Conservation (phyloP, 768 basidiomycete species). For the Gymnopilus dilepis region DNA sequence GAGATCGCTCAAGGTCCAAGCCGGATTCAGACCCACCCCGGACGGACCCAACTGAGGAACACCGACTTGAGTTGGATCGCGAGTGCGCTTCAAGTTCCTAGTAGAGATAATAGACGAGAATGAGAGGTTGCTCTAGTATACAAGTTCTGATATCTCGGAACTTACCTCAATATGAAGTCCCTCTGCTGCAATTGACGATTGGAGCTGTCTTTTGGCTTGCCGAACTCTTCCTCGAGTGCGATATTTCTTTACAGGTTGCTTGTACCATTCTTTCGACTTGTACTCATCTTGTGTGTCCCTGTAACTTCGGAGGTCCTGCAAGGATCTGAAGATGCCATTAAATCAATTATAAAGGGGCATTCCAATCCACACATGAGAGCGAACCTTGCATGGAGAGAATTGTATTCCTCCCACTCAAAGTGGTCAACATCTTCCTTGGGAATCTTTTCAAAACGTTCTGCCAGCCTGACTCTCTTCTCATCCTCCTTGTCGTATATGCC, state of each 20-base stretch:
- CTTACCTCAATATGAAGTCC: background rate
- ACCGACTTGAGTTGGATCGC: background rate
- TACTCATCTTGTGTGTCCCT: background rate
- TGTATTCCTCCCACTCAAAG: background rate
- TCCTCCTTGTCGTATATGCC: background rate
- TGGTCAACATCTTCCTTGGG: background rate
- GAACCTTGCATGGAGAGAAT: background rate
- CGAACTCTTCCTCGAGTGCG: background rate
- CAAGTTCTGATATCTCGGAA: background rate
- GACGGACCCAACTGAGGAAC: background rate
- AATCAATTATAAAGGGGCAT: background rate
- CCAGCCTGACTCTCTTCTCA: background rate
- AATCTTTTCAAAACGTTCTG: background rate
- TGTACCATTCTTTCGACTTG: background rate
- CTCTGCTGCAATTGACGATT: background rate
- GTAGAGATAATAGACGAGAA: too few species aligned
- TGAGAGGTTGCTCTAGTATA: background rate
- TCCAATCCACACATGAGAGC: background rate
- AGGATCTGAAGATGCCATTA: background rate
- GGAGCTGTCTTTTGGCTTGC: background rate
- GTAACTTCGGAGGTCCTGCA: background rate
- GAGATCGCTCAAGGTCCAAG: background rate
- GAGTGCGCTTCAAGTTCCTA: background rate
- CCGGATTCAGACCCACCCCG: background rate
- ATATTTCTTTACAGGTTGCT: background rate